Evolutionary conservation across 345 rosid genomes (phyloP).

Genomic region (Cardamine resedifolia): DNA sequence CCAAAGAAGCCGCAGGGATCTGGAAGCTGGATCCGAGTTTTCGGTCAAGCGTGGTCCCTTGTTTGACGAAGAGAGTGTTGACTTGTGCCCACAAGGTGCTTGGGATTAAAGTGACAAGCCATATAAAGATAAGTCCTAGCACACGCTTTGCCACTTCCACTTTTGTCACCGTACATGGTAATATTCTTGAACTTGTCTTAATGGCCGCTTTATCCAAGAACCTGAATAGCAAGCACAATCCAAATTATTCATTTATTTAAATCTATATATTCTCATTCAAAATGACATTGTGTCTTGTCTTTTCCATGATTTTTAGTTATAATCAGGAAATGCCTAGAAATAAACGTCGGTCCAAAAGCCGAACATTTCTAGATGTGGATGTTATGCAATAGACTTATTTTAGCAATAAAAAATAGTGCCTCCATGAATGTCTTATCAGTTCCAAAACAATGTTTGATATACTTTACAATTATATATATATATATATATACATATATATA

Average conservation of each 20-base stretch:
- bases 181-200: constrained; percentile 40
- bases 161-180: constrained; percentile 75
- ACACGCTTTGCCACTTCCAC: constrained; percentile 81
- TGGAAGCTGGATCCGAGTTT: constrained; percentile 54
- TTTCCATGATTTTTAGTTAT: background rate
- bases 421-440: constrained; percentile 6
- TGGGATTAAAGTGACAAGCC: constrained; percentile 81
- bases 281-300: constrained; percentile 12
- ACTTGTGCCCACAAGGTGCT: constrained; percentile 90
- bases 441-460: constrained; percentile 2
- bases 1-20: constrained; percentile 81
- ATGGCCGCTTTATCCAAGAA: constrained; percentile 90
- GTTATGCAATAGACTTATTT: background rate
- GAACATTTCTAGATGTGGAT: constrained; percentile 10
- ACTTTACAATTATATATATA: background rate
- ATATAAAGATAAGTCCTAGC: constrained; percentile 64
- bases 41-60: constrained; percentile 82
- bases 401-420: background rate
- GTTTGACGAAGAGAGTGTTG: constrained; percentile 88
- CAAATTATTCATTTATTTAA: background rate
- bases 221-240: constrained; percentile 40
- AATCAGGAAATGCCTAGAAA: background rate
- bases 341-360: constrained; percentile 6
- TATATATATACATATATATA: background rate
- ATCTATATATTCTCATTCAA: background rate